Base-by-base conservation (phyloP, 257 asterid genomes). In the Solanum sejunctum region DNA sequence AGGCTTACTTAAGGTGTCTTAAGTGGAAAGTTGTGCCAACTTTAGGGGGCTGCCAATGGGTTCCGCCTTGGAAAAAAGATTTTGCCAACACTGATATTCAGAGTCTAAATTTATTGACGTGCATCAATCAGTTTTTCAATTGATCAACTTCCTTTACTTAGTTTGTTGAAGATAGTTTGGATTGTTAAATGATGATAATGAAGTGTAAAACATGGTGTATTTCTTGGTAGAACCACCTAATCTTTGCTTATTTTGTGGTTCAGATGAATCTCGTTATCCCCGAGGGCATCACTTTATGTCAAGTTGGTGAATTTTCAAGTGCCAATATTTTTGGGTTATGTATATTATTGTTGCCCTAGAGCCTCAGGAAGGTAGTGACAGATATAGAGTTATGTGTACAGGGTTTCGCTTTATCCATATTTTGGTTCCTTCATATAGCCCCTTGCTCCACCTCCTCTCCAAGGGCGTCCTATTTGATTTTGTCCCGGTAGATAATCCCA, bases 331-430 rank as follows among this genome's bases (percentile, higher is more conserved):
- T 90, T 88, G 90, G 89, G 92, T 83, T 91, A 57, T 92, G 95
- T 93, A 93, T 80, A 92, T 90, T 86, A 87, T 75, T 86, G 70
- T 87, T 84, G 80, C 88, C 86, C 84, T 86, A 67, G 91, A 88
- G 89, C 70, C 80, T 66, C 11, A 77, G 90, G 90, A 91, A 90
- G 90, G 81, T 88, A 83, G 93, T 86, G 93, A 88, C 85, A 69
- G 78, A 87, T 86, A 83, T 87, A 91, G 94, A 91, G 92, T 89
- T 92, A 93, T 87, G 86, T 93, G 98, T 96, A 94, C 92, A 96
- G 93, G 87, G 88, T 93, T 89, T 88, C 87, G 41, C 85, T 85
- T 92, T 91, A 88, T 88, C 88, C 56, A 13, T 64, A 86, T 87
- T 79, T 84, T 83, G 20, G 57, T 60, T 52, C 85, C 85, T 47